Base-by-base conservation (phyloP, 2,329 filamentous ascomycete species). In the Diaporthe capsici region DNA sequence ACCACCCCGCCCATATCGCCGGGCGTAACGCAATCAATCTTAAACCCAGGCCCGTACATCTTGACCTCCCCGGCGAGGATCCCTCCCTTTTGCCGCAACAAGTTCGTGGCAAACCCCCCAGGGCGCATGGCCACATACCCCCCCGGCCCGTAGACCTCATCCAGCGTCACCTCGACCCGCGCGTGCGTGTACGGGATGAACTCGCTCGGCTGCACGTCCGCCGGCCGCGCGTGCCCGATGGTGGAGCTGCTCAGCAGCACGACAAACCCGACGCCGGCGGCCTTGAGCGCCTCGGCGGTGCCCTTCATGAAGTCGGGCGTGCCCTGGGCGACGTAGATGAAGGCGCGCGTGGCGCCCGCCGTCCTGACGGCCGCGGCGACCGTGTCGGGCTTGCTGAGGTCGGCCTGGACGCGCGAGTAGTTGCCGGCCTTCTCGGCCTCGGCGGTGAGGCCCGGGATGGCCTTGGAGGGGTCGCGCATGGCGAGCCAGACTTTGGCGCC, bases 291-390 rank as follows among this genome's bases (percentile, higher is more conserved):
- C 76, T 81, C 78, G 67, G 88, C 78, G 37, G 82, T 83, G 22
- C 80, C 74, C 25, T 80, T 81, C 85, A 89, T 86, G 72, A 82
- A 73, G 77, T 88, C 86, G 2, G 78, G 10, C 0, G 80, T 77
- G 51, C 80, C 78, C 15, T 80, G 77, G 6, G 82, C 79, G 4
- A 83, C 51, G 79, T 90, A 90, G 68, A 89, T 82, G 81, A 90
- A 90, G 2, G 88, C 88, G 15, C 79, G 78, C 58, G 83, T 87
- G n/a, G 88, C 88, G 15, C 84, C 82, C 0, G 86, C 82, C 37
- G 79, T 78, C 39, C 79, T 72, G n/a, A 88, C 85, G 0, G 88
- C 88, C 0, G 79, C 78, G 4, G 72, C 73, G 47, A 90, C 78
- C 12, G 84, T 84, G 0, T 84, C 83, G 0, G 87, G 85, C 0